A percentile compares a stretch with the other conserved stretches of the same genome.
These are phyloP conservation scores for Podaxis sp. DNA, from an alignment of 768 basidiomycete genomes.

Conservation along the genomic window DNA sequence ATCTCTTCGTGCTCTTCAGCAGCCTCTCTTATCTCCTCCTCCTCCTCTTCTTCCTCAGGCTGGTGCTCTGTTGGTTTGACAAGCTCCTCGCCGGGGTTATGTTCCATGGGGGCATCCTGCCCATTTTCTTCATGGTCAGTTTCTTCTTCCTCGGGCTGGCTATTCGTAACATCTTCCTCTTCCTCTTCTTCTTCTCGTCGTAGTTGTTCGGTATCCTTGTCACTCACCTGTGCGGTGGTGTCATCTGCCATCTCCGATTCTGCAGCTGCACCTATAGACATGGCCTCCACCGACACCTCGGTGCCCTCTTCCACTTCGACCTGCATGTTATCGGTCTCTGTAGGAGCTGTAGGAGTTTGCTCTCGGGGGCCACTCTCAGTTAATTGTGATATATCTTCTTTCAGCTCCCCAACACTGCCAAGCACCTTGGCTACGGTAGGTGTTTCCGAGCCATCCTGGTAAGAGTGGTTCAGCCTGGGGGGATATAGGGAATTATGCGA, in stretches of 20 bases:
- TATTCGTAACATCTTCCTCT: conserved; percentile 11
- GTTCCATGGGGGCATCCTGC: background rate
- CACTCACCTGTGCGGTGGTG: background rate
- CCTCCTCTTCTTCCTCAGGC: conserved; percentile 20
- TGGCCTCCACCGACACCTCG: background rate
- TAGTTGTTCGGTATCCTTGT: conserved; percentile 3
- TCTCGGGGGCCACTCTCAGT: background rate
- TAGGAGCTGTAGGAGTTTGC: background rate
- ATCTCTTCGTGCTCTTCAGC: conserved; percentile 13
- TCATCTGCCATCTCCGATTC: conserved; percentile 7
- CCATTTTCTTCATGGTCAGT: conserved; percentile 14
- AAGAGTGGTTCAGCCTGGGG: background rate
- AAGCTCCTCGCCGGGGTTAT: background rate
- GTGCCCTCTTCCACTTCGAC: background rate
- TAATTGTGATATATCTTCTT: background rate
- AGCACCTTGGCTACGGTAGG: background rate
- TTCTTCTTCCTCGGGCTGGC: conserved; percentile 14
- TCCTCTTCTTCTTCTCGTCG: conserved; percentile 18
- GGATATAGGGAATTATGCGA: background rate
- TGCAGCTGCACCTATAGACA: background rate
- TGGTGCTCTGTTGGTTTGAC: background rate
- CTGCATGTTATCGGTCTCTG: background rate
- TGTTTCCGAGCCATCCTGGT: conserved; percentile 4
- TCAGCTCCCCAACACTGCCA: background rate
- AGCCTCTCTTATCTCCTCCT: conserved; percentile 15